Base-by-base conservation (phyloP, 805 yeast species). In the Komagataella phaffii region DNA sequence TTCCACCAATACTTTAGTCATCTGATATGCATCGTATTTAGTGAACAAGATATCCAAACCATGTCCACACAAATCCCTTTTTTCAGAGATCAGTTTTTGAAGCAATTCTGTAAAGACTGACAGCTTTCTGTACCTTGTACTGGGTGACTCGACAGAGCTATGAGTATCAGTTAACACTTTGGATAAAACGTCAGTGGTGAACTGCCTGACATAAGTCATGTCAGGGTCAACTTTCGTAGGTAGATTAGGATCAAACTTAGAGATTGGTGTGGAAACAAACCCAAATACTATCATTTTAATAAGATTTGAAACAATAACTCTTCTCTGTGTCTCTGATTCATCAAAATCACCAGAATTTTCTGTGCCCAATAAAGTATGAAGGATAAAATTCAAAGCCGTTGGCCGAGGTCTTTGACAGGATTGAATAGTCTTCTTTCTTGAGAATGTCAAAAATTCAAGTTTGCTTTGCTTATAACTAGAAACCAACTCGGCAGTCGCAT, bases 381-480 rank as follows among this genome's bases (percentile, higher is more conserved):
- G 64, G 53, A 89, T 74, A 57, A 86, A 79, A 61, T 88, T 87
- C 54, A 90, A 64, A 1, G 91, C 82, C 0, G 95, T 84, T 0
- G 88, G 73, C 24, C 91, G 73, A 2, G 95, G 95, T 59, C 82
- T 87, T 14, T 73, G 67, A 2, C 67, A 60, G 12, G 69, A 77
- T 3, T 53, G 50, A 14, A 59, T 50, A 59, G 51, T 54, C 53
- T 62, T 50, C 61, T 81, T 80, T 70, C 81, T 83, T 1, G 91
- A 80, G 57, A 79, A 90, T 0, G 91, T 81, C 52, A 89, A 67
- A 59, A 90, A 85, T 58, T 89, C 96, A 49, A 85, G 73, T 62
- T 90, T 90, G 50, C 89, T 79, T 55, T 81, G 83, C 55, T 82
- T 84, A 62, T 89, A 90, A 1, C 96, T 85, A 1, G 82, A 77